Base-by-base conservation (phyloP, 2,329 filamentous ascomycete genomes). In the Penicillium occitanis region DNA sequence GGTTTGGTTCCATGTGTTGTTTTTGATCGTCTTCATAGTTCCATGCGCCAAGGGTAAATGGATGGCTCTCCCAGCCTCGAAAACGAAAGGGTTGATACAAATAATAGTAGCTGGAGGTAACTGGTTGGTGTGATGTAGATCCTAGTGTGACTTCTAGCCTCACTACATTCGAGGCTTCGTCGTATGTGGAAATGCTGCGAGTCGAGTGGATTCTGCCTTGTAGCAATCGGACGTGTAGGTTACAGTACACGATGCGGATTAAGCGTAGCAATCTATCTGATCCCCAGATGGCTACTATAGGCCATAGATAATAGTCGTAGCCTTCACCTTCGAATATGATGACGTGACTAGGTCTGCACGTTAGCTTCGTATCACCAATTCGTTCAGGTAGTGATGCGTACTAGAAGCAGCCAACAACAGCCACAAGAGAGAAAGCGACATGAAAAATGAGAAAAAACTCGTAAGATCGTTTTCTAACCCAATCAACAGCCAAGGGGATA, bases 291-390 rank as follows among this genome's bases (percentile, higher is more conserved):
- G 72, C 74, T 1, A 84, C 78, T 13, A 80, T 78, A 2, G 81
- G 80, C 79, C 83, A 86, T 11, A 85, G 77, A 69, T 83, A 86
- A 44, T 75, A 73, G 71, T 84, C 80, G 70, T 84, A 86, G 65
- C 82, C 79, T 7, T 77, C 78, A 33, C 77, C 74, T 40, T 61
- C 28, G 63, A 85, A 85, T 6, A 85, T 80, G 3, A 78, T 73
- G 0, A 82, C 81, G 63, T 85, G 83, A 65, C 80, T 82, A 58
- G 51, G 42, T 30, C 11, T 50, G 28, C 30, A 53, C 33, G 13
- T 55, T 57, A 19, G n/a, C 46, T 25, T 25, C 22, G 10, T 48
- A 22, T 13, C 3, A 13, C 25, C 46, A 48, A 10, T 25, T 48
- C 22, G 25, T 40, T 44, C 22, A 42, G 37, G 33, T 17, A n/a